Evolutionary conservation across 108 stramenopile species (phyloP), one percentile per base, ranked within the genome.

Genomic region (Cylindrotheca closterium): DNA sequence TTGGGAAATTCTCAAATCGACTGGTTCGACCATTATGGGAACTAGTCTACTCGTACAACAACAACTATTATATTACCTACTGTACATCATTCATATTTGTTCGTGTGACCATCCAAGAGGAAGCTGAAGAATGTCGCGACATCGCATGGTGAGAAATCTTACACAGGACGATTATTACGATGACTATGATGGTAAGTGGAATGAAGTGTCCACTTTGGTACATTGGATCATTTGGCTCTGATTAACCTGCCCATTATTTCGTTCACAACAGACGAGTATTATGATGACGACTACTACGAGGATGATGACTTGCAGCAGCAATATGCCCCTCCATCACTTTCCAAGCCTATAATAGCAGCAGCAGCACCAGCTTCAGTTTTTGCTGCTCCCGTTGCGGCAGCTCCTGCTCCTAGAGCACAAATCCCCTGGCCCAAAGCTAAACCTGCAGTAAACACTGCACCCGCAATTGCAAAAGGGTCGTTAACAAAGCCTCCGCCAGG

Each of bases 51-150:
- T n/a, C n/a, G n/a, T n/a, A n/a, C n/a, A n/a, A n/a, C n/a, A n/a
- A n/a, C n/a, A n/a, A n/a, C n/a, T n/a, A n/a, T n/a, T n/a, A n/a
- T n/a, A n/a, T n/a, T n/a, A n/a, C n/a, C n/a, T n/a, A n/a, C n/a
- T n/a, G n/a, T n/a, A n/a, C n/a, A n/a, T n/a, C n/a, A n/a, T n/a
- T n/a, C n/a, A n/a, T n/a, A n/a, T n/a, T n/a, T n/a, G n/a, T n/a
- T n/a, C n/a, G n/a, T n/a, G n/a, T n/a, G n/a, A n/a, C n/a, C n/a
- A n/a, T n/a, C n/a, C n/a, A n/a, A n/a, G n/a, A n/a, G n/a, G n/a
- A n/a, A n/a, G n/a, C n/a, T n/a, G n/a, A n/a, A 74, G n/a, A 66
- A 92, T 92, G 91, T 87, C 85, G 19, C 72, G 91, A 23, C 91
- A 92, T 69, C 87, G 91, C 70, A 87, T 79, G 51, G 62, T 88